phyloP scores from a whole-genome alignment of 2,329 filamentous ascomycete species.

The Drechslerella dactyloides region DNA sequence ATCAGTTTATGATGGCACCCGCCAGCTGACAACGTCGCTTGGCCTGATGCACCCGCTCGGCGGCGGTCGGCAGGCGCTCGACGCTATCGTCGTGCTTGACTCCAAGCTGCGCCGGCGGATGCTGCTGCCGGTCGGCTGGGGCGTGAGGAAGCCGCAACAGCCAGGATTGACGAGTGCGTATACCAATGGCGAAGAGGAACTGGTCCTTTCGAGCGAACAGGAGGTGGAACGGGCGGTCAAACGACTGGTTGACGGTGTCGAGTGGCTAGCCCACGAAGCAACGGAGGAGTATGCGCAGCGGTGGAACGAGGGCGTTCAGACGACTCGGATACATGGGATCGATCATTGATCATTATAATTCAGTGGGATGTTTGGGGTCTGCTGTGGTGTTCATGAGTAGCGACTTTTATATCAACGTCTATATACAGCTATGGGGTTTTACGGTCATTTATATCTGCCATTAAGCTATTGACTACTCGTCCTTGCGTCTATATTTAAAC shows the following conservation, averaged over 20 bases:
- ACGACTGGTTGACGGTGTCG: conserved; percentile 35
- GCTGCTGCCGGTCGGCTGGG: conserved; percentile 61
- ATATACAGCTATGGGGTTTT: too few species aligned
- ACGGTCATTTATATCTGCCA: too few species aligned
- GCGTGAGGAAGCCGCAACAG: conserved; percentile 54
- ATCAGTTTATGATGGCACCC: conserved; percentile 56
- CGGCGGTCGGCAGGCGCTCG: conserved; percentile 59
- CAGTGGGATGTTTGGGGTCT: not conserved
- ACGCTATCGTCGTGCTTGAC: conserved; percentile 61
- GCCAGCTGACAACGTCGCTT: conserved; percentile 55
- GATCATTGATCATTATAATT: conserved; percentile 13
- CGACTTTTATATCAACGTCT: too few species aligned
- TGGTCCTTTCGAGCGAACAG: conserved; percentile 43
- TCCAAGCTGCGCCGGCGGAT: conserved; percentile 57
- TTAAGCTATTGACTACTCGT: too few species aligned
- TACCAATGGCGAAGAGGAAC: conserved; percentile 41
- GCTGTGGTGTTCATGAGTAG: too few species aligned
- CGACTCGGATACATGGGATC: conserved; percentile 37
- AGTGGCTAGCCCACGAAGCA: conserved; percentile 43
- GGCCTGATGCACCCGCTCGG: conserved; percentile 61
- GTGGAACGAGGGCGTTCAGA: conserved; percentile 30
- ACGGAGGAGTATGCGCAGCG: conserved; percentile 34
- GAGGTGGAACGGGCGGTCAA: conserved; percentile 45
- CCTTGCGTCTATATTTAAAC: too few species aligned
- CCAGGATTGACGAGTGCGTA: conserved; percentile 28